These are phyloP conservation scores for Beauveria brongniartii DNA, from an alignment of 2,329 filamentous ascomycete species.

Conservation along the genomic window DNA sequence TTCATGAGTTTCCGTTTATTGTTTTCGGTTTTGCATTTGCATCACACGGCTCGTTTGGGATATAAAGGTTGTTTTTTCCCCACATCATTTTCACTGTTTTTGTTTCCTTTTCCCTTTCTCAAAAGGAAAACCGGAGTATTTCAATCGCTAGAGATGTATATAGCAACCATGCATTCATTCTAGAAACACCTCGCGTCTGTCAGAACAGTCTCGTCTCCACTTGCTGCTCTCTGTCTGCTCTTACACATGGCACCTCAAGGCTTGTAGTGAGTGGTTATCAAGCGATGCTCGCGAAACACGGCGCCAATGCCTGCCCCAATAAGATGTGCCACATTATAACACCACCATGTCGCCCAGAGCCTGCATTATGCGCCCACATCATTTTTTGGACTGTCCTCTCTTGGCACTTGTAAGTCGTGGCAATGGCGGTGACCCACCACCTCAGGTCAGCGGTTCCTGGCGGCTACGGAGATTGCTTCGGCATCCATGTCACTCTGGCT, in stretches of 20 bases:
- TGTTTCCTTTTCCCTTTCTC: not conserved
- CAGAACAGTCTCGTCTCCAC: too few species aligned
- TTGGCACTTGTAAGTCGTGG: not conserved
- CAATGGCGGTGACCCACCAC: not conserved
- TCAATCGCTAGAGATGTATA: constrained; percentile 6
- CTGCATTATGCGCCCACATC: not conserved
- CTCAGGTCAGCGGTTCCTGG: not conserved
- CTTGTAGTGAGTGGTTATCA: not conserved
- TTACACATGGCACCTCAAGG: too few species aligned
- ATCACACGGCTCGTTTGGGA: constrained; percentile 7
- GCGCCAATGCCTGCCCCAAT: not conserved
- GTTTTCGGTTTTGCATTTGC: not conserved
- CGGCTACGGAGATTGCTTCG: constrained; percentile 4
- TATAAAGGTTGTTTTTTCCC: constrained; percentile 4
- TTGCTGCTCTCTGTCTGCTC: too few species aligned
- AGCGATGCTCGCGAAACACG: not conserved
- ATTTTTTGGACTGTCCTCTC: not conserved
- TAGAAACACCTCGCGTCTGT: too few species aligned
- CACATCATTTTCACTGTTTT: not conserved
- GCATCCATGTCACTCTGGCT: not conserved
- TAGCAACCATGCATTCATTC: not conserved
- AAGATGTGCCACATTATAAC: not conserved
- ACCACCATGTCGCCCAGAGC: not conserved
- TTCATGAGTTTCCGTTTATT: not conserved
- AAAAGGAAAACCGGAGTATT: not conserved